Conservation (phyloP, 2,329 filamentous ascomycete genomes). For the Purpureocillium lavendulum region DNA sequence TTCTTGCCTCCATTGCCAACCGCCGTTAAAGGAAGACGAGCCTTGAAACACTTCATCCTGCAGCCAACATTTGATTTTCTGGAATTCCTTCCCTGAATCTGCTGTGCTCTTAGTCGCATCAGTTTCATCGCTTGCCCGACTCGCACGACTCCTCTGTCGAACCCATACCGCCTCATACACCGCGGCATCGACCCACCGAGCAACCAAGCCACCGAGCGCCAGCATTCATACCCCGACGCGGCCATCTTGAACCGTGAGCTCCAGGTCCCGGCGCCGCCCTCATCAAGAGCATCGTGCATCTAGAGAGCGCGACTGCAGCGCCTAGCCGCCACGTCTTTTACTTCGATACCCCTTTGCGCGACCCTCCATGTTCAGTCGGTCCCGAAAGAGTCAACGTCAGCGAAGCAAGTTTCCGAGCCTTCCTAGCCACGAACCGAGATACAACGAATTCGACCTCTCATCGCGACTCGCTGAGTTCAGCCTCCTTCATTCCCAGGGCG, state of each 20-base stretch:
- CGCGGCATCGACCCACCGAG: background rate
- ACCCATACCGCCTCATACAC: background rate
- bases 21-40: slow-evolving; percentile 8
- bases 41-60: slow-evolving; percentile 10
- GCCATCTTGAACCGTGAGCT: no score
- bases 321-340: slow-evolving; percentile 3
- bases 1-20: slow-evolving; percentile 3
- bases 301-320: background rate
- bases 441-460: slow-evolving; percentile 14
- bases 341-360: slow-evolving; percentile 9
- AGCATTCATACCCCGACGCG: no score
- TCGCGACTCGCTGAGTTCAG: slow-evolving; percentile 19
- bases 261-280: no score
- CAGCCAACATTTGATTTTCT: slow-evolving; percentile 2
- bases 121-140: no score
- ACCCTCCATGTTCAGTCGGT: slow-evolving; percentile 30
- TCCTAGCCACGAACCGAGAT: slow-evolving; percentile 2
- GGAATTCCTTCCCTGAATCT: no score
- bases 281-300: no score
- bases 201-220: no score
- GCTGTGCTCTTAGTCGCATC: no score
- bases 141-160: no score
- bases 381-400: slow-evolving; percentile 19
- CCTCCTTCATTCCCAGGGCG: slow-evolving; percentile 16
- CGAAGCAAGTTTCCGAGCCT: slow-evolving; percentile 12